These are phyloP conservation scores for Sporobolus alterniflorus DNA, from an alignment of 202 grass and related monocot genomes.

Conservation along the genomic window DNA sequence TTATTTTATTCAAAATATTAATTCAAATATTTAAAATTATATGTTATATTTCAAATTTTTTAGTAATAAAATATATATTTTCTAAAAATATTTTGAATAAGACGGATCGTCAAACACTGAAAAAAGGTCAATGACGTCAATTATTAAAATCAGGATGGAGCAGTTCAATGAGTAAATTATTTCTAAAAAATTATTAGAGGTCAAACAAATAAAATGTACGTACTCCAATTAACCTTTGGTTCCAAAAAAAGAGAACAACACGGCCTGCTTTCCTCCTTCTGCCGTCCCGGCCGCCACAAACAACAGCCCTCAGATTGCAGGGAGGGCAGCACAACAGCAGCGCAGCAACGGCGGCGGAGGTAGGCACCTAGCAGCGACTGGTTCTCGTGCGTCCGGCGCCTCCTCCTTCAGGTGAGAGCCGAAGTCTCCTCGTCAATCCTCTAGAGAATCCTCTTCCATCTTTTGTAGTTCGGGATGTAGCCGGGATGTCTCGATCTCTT, in stretches of 20 bases:
- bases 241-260: background rate
- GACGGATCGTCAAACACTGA: too few relatives aligned
- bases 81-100: too few relatives aligned
- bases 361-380: background rate
- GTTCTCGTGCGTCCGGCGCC: background rate
- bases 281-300: background rate
- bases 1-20: too few relatives aligned
- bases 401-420: background rate
- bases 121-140: too few relatives aligned
- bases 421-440: background rate
- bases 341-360: background rate
- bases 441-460: background rate
- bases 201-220: too few relatives aligned
- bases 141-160: too few relatives aligned
- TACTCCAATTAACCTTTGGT: too few relatives aligned
- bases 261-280: background rate
- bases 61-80: too few relatives aligned
- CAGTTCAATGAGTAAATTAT: too few relatives aligned
- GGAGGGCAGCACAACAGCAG: background rate
- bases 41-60: too few relatives aligned
- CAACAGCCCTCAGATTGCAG: background rate
- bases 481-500: background rate
- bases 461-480: background rate
- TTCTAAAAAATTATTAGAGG: too few relatives aligned
- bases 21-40: too few relatives aligned